These are phyloP conservation scores for Diaporthe citrichinensis DNA, from an alignment of 2,329 filamentous ascomycete species.

Conservation along the genomic window DNA sequence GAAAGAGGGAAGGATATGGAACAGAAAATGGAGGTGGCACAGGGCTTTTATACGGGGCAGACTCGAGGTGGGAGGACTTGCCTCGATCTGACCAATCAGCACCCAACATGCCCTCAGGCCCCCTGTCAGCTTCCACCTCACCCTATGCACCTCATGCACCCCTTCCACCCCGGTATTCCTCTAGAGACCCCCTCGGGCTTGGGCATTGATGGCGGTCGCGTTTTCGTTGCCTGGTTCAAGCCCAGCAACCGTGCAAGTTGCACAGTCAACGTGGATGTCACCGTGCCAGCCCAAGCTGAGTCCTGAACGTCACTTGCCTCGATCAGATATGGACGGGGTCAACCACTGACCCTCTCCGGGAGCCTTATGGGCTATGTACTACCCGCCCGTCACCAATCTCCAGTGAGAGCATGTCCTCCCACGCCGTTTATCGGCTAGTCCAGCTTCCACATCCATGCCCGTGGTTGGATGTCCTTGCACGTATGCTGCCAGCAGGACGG, in stretches of 20 bases:
- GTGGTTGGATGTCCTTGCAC: too few relatives aligned
- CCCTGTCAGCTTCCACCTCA: constrained; percentile 37
- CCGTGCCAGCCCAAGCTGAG: not conserved
- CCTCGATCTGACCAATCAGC: constrained; percentile 38
- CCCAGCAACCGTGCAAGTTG: not conserved
- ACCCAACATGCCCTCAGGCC: constrained; percentile 26
- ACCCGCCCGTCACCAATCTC: too few relatives aligned
- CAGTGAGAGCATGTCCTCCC: not conserved
- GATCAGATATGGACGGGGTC: not conserved
- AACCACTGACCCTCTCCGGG: not conserved
- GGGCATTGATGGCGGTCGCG: not conserved
- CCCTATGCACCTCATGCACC: constrained; percentile 36
- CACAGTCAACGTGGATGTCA: not conserved
- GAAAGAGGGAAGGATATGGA: constrained; percentile 30
- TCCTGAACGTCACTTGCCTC: not conserved
- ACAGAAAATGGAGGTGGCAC: constrained; percentile 26
- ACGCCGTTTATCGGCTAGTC: too few relatives aligned
- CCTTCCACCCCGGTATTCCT: not conserved
- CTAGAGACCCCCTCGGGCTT: not conserved
- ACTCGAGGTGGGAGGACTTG: constrained; percentile 25
- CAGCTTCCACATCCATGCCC: not conserved
- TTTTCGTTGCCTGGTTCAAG: constrained; percentile 1
- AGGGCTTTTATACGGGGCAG: constrained; percentile 40
- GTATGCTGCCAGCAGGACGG: not conserved
- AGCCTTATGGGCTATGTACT: not conserved